These are phyloP conservation scores for Chlamydomonas incerta DNA, from an alignment of 139 green algal species.

Conservation along the genomic window DNA sequence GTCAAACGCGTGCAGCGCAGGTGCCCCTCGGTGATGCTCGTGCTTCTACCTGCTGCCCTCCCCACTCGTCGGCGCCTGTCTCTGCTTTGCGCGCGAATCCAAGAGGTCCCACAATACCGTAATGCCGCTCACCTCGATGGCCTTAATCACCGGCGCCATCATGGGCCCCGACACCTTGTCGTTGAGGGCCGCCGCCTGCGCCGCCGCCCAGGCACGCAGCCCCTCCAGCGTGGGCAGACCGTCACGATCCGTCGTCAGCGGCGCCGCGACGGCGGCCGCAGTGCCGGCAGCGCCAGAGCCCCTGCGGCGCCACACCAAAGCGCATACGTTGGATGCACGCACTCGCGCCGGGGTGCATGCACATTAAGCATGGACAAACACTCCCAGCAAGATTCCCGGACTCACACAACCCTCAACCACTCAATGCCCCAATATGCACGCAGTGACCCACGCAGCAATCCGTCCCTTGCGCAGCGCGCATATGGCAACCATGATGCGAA, in stretches of 20 bases:
- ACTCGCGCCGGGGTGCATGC: too few species aligned
- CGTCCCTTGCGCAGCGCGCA: too few species aligned
- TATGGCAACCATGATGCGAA: too few species aligned
- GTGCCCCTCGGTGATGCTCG: not conserved
- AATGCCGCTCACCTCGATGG: not conserved
- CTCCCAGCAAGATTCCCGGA: too few species aligned
- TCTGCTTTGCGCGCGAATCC: not conserved
- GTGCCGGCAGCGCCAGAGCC: not conserved
- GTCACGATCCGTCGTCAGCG: slow-evolving; percentile 6
- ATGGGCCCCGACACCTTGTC: not conserved
- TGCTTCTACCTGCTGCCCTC: not conserved
- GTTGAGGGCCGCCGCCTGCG: not conserved
- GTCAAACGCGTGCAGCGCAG: not conserved
- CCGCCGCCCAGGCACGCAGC: slow-evolving; percentile 9
- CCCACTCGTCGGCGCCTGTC: not conserved
- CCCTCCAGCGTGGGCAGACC: slow-evolving; percentile 24
- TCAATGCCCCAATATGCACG: too few species aligned
- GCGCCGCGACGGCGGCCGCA: not conserved
- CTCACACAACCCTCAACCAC: too few species aligned
- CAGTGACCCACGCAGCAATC: too few species aligned
- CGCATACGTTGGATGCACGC: not conserved
- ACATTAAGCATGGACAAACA: too few species aligned
- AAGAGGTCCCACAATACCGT: not conserved
- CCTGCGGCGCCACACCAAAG: not conserved
- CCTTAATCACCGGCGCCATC: not conserved